phyloP scores from a whole-genome alignment of 202 grass and related monocot species.

The Setaria viridis region DNA sequence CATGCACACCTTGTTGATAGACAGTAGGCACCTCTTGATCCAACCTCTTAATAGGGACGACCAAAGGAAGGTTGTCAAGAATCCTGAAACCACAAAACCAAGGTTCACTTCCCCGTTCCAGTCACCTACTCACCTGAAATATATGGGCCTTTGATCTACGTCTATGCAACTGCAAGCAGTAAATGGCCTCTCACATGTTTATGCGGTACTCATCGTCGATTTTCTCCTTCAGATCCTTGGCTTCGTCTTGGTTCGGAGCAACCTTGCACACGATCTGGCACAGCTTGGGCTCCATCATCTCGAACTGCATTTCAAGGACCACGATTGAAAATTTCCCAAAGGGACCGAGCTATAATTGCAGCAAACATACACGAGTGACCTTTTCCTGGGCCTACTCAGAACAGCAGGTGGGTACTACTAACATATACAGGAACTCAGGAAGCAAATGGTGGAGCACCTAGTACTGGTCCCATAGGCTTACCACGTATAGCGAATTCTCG shows the following conservation, averaged over 20 bases:
- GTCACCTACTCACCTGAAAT: neutral
- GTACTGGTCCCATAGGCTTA: constrained; percentile 30
- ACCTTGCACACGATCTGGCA: constrained; percentile 85
- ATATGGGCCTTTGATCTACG: neutral
- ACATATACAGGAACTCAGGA: neutral
- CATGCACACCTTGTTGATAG: constrained; percentile 82
- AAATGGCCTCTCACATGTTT: constrained; percentile 71
- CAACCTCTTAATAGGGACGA: constrained; percentile 66
- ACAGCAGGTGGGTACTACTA: neutral
- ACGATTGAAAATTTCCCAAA: neutral
- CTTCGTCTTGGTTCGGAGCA: constrained; percentile 52
- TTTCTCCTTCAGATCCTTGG: constrained; percentile 81
- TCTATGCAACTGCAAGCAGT: neutral
- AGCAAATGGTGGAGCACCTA: neutral
- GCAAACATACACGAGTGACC: neutral
- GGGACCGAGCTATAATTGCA: neutral
- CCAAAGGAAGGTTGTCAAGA: constrained; percentile 90
- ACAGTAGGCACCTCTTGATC: constrained; percentile 57
- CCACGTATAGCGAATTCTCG: constrained; percentile 82
- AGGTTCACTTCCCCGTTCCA: neutral
- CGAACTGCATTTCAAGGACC: constrained; percentile 58
- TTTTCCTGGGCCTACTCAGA: neutral
- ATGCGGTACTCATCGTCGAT: constrained; percentile 83
- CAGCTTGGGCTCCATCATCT: constrained; percentile 88
- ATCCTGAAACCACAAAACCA: constrained; percentile 57